phyloP scores from a whole-genome alignment of 495 filamentous ascomycete species.

The Neurospora tetrasperma region DNA sequence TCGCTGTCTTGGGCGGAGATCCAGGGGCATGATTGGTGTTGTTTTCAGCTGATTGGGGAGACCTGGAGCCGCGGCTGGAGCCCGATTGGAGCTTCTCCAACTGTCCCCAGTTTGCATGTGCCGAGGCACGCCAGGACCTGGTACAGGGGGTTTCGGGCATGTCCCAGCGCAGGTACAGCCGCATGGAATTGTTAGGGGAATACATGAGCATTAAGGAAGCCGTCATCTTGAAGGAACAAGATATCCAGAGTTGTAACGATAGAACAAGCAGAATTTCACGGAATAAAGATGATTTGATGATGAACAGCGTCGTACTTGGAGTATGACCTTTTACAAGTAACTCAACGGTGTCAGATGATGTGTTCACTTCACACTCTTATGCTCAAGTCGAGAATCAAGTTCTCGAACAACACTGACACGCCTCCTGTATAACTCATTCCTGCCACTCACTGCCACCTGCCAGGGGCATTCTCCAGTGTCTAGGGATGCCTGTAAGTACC shows the following conservation, averaged over 20 bases:
- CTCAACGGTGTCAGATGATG: not conserved
- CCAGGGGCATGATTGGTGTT: not conserved
- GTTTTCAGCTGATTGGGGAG: not conserved
- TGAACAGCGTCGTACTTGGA: rapidly evolving
- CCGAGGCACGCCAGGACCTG: constrained; percentile 19
- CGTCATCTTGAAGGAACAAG: too few species aligned
- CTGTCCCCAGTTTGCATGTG: constrained; percentile 22
- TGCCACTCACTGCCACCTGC: not conserved
- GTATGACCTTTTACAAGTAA: not conserved
- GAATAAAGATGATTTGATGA: not conserved
- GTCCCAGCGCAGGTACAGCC: not conserved
- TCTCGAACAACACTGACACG: not conserved
- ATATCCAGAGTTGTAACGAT: not conserved
- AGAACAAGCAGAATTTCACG: rapidly evolving
- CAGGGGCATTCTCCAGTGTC: not conserved
- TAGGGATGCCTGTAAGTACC: not conserved
- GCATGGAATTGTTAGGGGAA: not conserved
- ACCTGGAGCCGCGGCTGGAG: not conserved
- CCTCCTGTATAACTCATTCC: not conserved
- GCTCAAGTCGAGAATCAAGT: not conserved
- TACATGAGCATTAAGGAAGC: too few species aligned
- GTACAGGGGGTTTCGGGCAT: not conserved
- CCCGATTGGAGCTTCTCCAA: not conserved
- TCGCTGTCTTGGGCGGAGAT: not conserved
- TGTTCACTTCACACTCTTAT: not conserved